A percentile compares a stretch with the other conserved stretches of the same genome.
Conservation (phyloP, 768 basidiomycete genomes). For the Suillus spraguei region DNA sequence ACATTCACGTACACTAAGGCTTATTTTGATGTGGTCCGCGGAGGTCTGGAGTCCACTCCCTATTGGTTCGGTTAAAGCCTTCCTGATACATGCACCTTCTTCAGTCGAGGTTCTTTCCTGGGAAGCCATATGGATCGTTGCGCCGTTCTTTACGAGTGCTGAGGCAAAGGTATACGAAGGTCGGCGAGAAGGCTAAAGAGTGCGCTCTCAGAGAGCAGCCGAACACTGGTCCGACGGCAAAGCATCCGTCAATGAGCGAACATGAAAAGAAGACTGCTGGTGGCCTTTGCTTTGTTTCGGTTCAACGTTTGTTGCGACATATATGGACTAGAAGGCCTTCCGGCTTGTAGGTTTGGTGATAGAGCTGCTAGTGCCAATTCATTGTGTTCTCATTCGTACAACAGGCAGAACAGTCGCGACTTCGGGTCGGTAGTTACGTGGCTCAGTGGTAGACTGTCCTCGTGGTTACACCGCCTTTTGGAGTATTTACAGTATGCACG, state of each 20-base stretch:
- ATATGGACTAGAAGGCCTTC: neutral
- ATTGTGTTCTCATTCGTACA: neutral
- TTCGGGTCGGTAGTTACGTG: neutral
- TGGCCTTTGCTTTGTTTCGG: neutral
- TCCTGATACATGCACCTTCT: conserved; percentile 52
- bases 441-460: neutral
- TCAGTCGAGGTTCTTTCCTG: conserved; percentile 77
- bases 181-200: neutral
- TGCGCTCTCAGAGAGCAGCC: neutral
- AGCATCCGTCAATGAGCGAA: neutral
- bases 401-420: neutral
- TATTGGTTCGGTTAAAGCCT: conserved; percentile 20
- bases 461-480: neutral
- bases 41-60: conserved; percentile 55
- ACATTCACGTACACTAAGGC: conserved; percentile 59
- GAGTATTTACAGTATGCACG: neutral
- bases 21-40: conserved; percentile 75
- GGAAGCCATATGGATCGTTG: conserved; percentile 86
- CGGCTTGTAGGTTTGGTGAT: neutral
- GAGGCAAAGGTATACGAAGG: conserved; percentile 55
- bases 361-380: neutral
- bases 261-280: conserved; percentile 1
- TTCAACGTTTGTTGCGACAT: neutral
- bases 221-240: neutral
- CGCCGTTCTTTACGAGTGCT: conserved; percentile 82